Evolutionary conservation across 257 asterid species (phyloP), one percentile per base, ranked within the genome.

Genomic region (Sherardia arvensis): DNA sequence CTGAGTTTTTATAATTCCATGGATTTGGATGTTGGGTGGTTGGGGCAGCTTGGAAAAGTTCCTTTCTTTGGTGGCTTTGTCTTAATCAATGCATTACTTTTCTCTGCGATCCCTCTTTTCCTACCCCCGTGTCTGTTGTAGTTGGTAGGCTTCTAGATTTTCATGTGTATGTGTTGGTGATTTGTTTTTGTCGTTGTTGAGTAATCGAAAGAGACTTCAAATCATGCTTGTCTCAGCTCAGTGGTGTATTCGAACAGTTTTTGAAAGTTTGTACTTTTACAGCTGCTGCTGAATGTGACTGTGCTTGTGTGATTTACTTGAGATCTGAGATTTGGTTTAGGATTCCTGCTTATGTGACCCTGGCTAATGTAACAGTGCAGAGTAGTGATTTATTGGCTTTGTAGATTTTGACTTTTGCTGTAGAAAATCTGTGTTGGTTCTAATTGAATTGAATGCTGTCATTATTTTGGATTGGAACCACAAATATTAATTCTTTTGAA

Each of bases 31-130:
- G 54, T 22, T 22, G 34, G 66, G 45, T 53, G 6, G 58, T 34
- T 66, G 3, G 34, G 61, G 73, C 29, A 60, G 67, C 49, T 49
- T n/a, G 21, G 21, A 34, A 34, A 29, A 68, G 1, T 49, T 67
- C 29, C 65, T 29, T 18, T 62, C 26, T 20, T 17, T n/a, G 20
- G 14, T 22, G 53, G 47, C 45, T 64, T 28, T 3, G 59, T 49
- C 0, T 11, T 30, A 36, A 18, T 20, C 43, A 29, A 18, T 12
- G 21, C 5, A 25, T 58, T 15, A 14, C 53, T 14, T 22, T 54
- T 8, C 60, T 55, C 20, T 43, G 7, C 34, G 57, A 1, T 30
- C 33, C 25, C 20, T 23, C 4, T 5, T 6, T 7, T 22, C 23
- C 20, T 3, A 7, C 9, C 38, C 10, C 62, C 1, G 34, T n/a